These are phyloP conservation scores for Plasmopara viticola DNA, from an alignment of 352 stramenopile genomes.

Conservation along the genomic window DNA sequence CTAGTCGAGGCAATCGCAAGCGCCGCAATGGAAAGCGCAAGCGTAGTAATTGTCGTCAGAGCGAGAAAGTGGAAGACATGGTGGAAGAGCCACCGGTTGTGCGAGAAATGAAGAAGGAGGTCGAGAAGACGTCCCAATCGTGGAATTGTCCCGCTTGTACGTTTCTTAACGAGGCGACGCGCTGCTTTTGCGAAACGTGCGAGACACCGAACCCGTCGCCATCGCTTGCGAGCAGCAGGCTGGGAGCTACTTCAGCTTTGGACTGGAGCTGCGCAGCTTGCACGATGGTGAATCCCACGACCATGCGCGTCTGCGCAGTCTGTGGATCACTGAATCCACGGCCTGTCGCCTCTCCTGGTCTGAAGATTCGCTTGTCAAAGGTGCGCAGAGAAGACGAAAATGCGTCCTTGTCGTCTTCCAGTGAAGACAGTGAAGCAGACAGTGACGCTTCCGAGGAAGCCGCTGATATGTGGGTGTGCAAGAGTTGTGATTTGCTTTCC, in stretches of 20 bases:
- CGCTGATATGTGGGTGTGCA: constrained; percentile 26
- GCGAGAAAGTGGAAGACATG: constrained; percentile 16
- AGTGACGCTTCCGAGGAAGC: constrained; percentile 18
- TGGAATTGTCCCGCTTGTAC: constrained; percentile 70
- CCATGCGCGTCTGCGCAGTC: constrained; percentile 41
- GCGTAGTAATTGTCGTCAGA: constrained; percentile 15
- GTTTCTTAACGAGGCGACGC: constrained; percentile 57
- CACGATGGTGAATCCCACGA: constrained; percentile 58
- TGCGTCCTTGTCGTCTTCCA: constrained; percentile 27
- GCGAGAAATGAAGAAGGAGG: constrained; percentile 7
- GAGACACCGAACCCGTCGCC: constrained; percentile 47
- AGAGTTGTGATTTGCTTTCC: constrained; percentile 22
- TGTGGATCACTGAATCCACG: constrained; percentile 68
- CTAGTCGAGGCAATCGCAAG: constrained; percentile 14
- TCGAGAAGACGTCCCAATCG: constrained; percentile 18
- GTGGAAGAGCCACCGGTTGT: constrained; percentile 4
- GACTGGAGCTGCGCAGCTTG: constrained; percentile 67
- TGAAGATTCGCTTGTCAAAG: constrained; percentile 35
- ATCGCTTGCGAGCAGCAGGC: constrained; percentile 4
- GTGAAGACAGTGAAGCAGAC: constrained; percentile 26
- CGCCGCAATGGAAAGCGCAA: constrained; percentile 35
- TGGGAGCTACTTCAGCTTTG: constrained; percentile 5
- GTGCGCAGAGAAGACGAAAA: constrained; percentile 8
- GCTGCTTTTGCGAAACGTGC: constrained; percentile 73
- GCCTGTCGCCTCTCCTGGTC: constrained; percentile 18